Evolutionary conservation across 352 stramenopile species (phyloP).

Genomic region (Phytopythium oedochilum): DNA sequence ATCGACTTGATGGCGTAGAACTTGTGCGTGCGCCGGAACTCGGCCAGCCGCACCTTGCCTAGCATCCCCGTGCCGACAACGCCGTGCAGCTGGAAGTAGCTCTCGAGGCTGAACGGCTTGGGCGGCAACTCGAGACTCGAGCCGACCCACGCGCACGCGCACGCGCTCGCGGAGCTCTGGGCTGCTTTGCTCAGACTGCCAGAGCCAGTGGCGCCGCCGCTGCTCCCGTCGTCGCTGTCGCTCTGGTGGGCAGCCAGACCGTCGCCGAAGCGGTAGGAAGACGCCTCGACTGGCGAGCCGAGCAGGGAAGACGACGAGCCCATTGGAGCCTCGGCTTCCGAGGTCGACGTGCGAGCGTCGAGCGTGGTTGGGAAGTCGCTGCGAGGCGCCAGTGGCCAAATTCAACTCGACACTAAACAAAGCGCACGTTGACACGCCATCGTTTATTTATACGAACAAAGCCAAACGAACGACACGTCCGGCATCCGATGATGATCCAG

Average conservation of each 20-base stretch:
- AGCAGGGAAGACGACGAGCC: conserved; percentile 5
- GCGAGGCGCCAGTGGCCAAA: neutral
- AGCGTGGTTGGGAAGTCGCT: neutral
- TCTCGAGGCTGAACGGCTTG: conserved; percentile 49
- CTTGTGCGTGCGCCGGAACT: conserved; percentile 51
- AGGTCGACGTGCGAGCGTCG: neutral
- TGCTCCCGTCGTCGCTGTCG: conserved; percentile 2
- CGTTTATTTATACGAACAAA: conserved; percentile 1
- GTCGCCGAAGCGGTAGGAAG: conserved; percentile 16
- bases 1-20: conserved; percentile 79
- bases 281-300: neutral
- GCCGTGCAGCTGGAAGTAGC: conserved; percentile 48
- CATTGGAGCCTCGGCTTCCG: neutral
- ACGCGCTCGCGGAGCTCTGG: neutral
- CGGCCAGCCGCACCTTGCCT: conserved; percentile 54
- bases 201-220: neutral
- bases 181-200: neutral
- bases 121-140: conserved; percentile 43
- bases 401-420: neutral
- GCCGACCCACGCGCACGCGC: conserved; percentile 44
- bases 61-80: conserved; percentile 74
- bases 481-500: neutral
- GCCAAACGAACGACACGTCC: too few relatives aligned
- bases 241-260: neutral
- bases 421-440: too few relatives aligned